phyloP scores from a whole-genome alignment of 2,329 filamentous ascomycete species.

The Pestalotiopsis sp. region DNA sequence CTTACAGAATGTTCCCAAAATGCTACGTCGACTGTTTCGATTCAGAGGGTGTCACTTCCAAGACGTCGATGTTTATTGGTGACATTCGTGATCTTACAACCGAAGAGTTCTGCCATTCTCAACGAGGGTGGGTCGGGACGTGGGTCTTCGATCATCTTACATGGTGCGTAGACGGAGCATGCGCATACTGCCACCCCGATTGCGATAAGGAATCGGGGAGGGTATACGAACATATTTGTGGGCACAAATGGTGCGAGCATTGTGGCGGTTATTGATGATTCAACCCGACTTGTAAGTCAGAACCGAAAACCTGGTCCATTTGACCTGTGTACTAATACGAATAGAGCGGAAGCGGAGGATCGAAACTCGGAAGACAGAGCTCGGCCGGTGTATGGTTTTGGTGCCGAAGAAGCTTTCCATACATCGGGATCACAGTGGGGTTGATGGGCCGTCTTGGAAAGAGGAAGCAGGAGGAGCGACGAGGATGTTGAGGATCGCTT shows the following conservation, averaged over 20 bases:
- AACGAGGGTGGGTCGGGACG: neutral
- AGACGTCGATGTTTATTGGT: neutral
- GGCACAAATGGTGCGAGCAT: neutral
- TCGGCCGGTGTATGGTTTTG: no score
- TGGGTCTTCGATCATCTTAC: neutral
- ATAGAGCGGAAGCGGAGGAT: no score
- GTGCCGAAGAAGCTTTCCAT: no score
- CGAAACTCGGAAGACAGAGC: no score
- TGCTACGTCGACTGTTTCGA: slow-evolving; percentile 5
- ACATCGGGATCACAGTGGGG: no score
- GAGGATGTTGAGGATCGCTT: no score
- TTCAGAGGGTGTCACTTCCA: neutral
- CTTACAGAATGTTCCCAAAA: neutral
- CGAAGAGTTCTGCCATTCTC: neutral
- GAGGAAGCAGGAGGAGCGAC: no score
- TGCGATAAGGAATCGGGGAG: neutral
- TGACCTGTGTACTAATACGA: no score
- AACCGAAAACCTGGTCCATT: no score
- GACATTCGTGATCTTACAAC: slow-evolving; percentile 2
- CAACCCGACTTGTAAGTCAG: no score
- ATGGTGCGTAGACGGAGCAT: neutral
- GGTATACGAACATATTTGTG: neutral
- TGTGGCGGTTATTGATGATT: neutral
- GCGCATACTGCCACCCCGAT: neutral
- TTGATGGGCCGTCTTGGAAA: no score